These are phyloP conservation scores for Fusarium armeniacum DNA, from an alignment of 2,329 filamentous ascomycete species.

Conservation along the genomic window DNA sequence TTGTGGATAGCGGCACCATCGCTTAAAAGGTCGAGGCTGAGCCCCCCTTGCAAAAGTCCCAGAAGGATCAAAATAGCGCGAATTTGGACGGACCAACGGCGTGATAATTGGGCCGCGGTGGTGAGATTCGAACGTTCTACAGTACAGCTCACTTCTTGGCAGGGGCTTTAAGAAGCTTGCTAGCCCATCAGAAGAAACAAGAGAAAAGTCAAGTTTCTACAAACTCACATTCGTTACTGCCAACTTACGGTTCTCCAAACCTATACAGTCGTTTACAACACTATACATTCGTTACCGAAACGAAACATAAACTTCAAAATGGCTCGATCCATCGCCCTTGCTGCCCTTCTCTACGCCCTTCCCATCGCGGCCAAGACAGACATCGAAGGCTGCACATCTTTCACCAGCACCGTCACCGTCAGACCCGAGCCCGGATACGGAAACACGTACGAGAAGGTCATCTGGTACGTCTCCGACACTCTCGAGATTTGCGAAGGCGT, in stretches of 20 bases:
- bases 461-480: slow-evolving; percentile 3
- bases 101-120: background rate
- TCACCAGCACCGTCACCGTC: slow-evolving; percentile 11
- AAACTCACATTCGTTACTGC: background rate
- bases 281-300: background rate
- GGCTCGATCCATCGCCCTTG: slow-evolving; percentile 6
- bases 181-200: background rate
- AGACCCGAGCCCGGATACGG: slow-evolving; percentile 2
- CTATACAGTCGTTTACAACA: background rate
- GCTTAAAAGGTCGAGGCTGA: background rate
- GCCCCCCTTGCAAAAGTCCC: background rate
- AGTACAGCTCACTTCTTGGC: slow-evolving; percentile 7
- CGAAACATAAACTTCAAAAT: background rate
- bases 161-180: background rate
- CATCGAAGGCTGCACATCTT: slow-evolving; percentile 4
- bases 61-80: slow-evolving; percentile 12
- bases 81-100: background rate
- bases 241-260: background rate
- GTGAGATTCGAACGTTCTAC: background rate
- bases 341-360: slow-evolving; percentile 3
- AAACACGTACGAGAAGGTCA: slow-evolving; percentile 7
- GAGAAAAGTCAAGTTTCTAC: background rate
- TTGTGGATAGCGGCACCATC: background rate
- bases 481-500: slow-evolving; percentile 14
- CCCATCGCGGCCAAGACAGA: slow-evolving; percentile 9